Base-by-base conservation (phyloP, 169 alveolate genomes). In the Eimeria maxima region DNA sequence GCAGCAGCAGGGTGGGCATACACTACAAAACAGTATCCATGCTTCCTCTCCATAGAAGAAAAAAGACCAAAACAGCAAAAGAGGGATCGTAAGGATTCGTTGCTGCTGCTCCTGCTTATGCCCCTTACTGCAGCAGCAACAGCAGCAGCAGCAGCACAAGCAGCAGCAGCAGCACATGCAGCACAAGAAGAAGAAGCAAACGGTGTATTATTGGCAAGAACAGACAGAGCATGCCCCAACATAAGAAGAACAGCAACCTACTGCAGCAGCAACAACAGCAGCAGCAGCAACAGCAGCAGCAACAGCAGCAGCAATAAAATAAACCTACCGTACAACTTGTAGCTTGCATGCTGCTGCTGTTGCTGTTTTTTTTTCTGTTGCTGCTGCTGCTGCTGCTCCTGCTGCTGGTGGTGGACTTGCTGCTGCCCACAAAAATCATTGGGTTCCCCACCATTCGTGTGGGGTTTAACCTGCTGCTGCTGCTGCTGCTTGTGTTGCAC, bases 31-130 rank as follows among this genome's bases (percentile, higher is more conserved):
- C 74, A 57, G 55, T 55, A 84, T 47, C 92, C 92, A 73, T 63
- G 76, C 76, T 63, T 57, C 18, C 67, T 14, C 76, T 84, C 73
- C 4, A 84, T 55, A 24, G 67, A 57, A 11, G 78, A n/a, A 20
- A 84, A 16, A 13, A 1, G 27, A 24, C 92, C 92, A 20, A 84
- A 84, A 60, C 55, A 38, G 55, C 60, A 4, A 27, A 84, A 84
- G 33, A 57, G 92, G 10, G 27, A 44, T 14, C 10, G 24, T 55
- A 84, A 63, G 3, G 92, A n/a, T 42, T 47, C 33, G 53, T 44
- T 27, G 55, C 33, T 55, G 50, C 71, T 63, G 92, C 78, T 84
- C 55, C 92, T 74, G 50, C 92, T 84, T 44, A 84, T 29, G 60
- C 92, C 92, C 1, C 92, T 74, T 6, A 84, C 92, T 84, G 92